Evolutionary conservation across 1,139 yeast genomes (phyloP), one percentile per base, ranked within the genome.

Genomic region (Yamadazyma dushanensis): DNA sequence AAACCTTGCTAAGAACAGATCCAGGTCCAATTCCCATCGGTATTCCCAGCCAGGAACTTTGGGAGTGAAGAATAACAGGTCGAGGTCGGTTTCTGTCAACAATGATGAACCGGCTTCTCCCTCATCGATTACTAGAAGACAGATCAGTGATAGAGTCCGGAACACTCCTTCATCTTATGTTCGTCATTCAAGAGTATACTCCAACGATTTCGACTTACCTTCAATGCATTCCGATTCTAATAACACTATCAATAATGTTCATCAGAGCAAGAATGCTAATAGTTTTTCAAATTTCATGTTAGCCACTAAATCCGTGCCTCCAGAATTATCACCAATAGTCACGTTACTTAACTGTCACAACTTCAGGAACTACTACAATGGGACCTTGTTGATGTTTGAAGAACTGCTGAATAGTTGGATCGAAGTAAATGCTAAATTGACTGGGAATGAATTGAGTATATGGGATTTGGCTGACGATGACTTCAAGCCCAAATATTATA

Each of bases 361-460:
- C 31, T 56, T 66, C 38, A 56, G 74, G 31, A 60, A 64, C 7
- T 70, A 70, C 45, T 61, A 60, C 24, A 44, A 47, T 34, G 75
- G 76, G 4, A 40, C 47, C 6, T 49, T 70, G 38, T 54, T 50
- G 16, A 45, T 65, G 7, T 61, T 54, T 21, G 56, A 49, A 4
- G 24, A 31, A 8, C n/a, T 3, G 5, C 39, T 45, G 16, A 43
- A 41, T 10, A 28, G 43, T 9, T 67, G 72, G 71, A 39, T 60
- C 13, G 63, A 59, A 34, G 73, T 66, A 1, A 72, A 69, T 36
- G 73, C 70, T 21, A 70, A 71, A 45, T 55, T 77, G 40, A 63
- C 72, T 10, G 83, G 83, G 21, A 67, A 64, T 28, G 82, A 77
- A 49, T 62, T 77, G 45, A 64, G 74, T 3, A 62, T 75, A 31